Evolutionary conservation across 148 eudicot genomes (phyloP), one percentile per base, ranked within the genome.

Genomic region (Heliosperma pusillum): DNA sequence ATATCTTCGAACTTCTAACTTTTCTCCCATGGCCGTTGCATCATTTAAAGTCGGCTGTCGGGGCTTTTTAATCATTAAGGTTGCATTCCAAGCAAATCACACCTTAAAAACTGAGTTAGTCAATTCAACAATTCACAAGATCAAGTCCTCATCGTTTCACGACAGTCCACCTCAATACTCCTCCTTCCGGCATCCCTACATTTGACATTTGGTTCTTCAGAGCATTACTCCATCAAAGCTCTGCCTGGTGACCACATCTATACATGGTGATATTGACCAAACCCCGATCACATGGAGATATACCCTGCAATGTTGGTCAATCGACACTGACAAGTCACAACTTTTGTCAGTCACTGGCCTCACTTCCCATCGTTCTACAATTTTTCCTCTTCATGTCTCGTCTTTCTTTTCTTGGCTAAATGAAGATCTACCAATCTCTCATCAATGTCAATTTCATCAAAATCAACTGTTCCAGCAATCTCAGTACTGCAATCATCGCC

Each of bases 341-440:
- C 7, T 40, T 50, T 50, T 10, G 7, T 36, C 42, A 11, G 55
- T 50, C 55, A 50, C 55, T 11, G 55, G 55, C 16, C 55, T 50
- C 19, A 50, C 4, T 50, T 50, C 19, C 19, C 10, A 88, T 86
- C 47, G 84, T 89, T 57, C 53, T 70, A 21, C 19, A 24, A 20
- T 26, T 77, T 50, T 61, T 70, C 50, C 70, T 47, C 50, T 63
- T 17, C 61, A 44, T 67, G 13, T 30, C 67, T 27, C 13, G 17
- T 59, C 70, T 69, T 79, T 36, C 62, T 58, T 74, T 69, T 79
- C 78, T 79, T 79, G 68, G 78, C 78, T 62, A 61, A 13, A 47
- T 45, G 77, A 20, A n/a, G 27, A 25, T 60, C 77, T 22, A 11
- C 77, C 36, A 74, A 55, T 61, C 67, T 75, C 67, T 8, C 42